Base-by-base conservation (phyloP, 495 filamentous ascomycete genomes). In the Aspergillus wentii region DNA sequence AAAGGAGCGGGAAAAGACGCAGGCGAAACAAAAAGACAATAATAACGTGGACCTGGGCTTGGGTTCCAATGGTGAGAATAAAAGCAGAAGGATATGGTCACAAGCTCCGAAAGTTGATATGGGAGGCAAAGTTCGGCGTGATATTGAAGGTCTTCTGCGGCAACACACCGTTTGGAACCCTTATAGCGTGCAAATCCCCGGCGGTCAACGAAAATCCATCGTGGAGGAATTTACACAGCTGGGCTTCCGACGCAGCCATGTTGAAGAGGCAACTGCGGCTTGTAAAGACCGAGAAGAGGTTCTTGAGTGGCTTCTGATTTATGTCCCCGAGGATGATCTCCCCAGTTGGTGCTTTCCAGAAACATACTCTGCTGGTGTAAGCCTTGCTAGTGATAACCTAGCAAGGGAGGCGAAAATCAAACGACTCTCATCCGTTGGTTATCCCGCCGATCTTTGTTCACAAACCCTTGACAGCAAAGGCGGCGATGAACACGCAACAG, bases 241-340 rank as follows among this genome's bases (percentile, higher is more conserved):
- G 16, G 89, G 89, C 0, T 98, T 98, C 53, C 78, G 92, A 11
- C 73, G 76, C 49, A 89, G 82, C 43, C 92, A 98, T 57, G 74
- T 87, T 26, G 83, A 94, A 54, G 92, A 98, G 62, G 94, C 92
- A 7, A 76, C 84, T 1, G 77, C 75, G 18, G 80, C 86, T 48
- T 95, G 88, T 59, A 94, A 88, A 63, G 88, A 95, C 57, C 74
- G 80, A n/a, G 90, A 97, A 56, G 94, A 97, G 59, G 78, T 86
- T 9, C 67, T 98, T 6, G 83, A 85, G 46, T 98, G 92, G 92
- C 77, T 98, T 14, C 71, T 98, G 15, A 85, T 97, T 20, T 90
- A 98, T 61, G 86, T 98, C 14, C 94, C 92, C 2, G 92, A 98
- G 59, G 94, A 97, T 57, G 92, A 98, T 57, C 63, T 96, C 2